These are phyloP conservation scores for Aphanomyces stellatus DNA, from an alignment of 352 stramenopile genomes.

Conservation along the genomic window DNA sequence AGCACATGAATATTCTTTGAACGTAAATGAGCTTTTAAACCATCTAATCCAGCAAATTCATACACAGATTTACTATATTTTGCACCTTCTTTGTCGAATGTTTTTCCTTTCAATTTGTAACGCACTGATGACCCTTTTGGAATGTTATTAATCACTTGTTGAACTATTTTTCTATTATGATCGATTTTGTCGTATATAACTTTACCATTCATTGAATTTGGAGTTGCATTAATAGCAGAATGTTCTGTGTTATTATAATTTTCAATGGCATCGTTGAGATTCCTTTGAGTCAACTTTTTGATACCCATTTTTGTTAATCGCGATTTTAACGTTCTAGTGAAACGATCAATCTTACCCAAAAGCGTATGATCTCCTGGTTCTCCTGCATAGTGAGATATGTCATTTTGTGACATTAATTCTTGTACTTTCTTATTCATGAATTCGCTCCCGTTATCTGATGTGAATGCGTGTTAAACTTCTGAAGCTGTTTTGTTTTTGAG, in stretches of 20 bases:
- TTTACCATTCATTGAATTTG: constrained; percentile 26
- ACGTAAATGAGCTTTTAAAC: constrained; percentile 12
- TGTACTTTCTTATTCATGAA: constrained; percentile 30
- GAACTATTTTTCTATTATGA: constrained; percentile 5
- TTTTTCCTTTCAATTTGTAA: neutral
- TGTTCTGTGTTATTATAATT: constrained; percentile 36
- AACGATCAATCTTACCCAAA: constrained; percentile 38
- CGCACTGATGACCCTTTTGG: neutral
- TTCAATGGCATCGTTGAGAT: constrained; percentile 25
- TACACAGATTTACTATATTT: constrained; percentile 21
- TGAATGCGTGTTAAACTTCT: constrained; percentile 26
- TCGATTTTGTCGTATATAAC: constrained; percentile 18
- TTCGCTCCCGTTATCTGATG: constrained; percentile 31
- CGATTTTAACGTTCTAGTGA: constrained; percentile 33
- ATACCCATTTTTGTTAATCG: constrained; percentile 27
- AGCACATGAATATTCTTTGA: constrained; percentile 19
- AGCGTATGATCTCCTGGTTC: constrained; percentile 30
- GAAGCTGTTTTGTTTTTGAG: constrained; percentile 29
- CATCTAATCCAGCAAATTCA: constrained; percentile 20
- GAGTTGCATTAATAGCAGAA: constrained; percentile 22
- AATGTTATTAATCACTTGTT: neutral
- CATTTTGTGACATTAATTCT: constrained; percentile 25
- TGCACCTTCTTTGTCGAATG: constrained; percentile 1
- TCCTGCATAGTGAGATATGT: constrained; percentile 35
- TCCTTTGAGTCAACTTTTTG: constrained; percentile 21